Conservation (phyloP, 2,329 filamentous ascomycete genomes). For the Fusarium brevicatenulatum region DNA sequence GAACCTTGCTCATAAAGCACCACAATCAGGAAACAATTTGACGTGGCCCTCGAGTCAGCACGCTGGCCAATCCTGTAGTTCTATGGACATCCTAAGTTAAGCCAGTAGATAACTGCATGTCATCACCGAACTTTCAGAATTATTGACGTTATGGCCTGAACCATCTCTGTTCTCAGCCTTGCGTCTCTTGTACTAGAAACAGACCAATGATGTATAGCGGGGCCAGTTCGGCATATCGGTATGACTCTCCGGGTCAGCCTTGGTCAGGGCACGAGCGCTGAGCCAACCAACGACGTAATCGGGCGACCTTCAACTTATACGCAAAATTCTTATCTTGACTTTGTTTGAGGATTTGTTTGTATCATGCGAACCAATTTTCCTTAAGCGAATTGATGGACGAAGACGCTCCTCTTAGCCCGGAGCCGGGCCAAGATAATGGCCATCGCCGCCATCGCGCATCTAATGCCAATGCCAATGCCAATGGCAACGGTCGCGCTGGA, state of each 20-base stretch:
- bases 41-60: not conserved
- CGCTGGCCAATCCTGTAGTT: not conserved
- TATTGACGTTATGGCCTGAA: not conserved
- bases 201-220: slow-evolving; percentile 30
- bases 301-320: slow-evolving; percentile 24
- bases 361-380: slow-evolving; percentile 31
- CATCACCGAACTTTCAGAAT: not conserved
- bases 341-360: slow-evolving; percentile 4
- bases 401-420: slow-evolving; percentile 36
- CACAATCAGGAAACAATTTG: slow-evolving; percentile 22
- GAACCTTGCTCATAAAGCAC: slow-evolving; percentile 8
- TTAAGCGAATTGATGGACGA: slow-evolving; percentile 44
- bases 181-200: slow-evolving; percentile 5
- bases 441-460: slow-evolving; percentile 20
- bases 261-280: slow-evolving; percentile 28
- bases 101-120: not conserved
- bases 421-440: slow-evolving; percentile 31
- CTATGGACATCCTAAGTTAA: not conserved
- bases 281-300: slow-evolving; percentile 43
- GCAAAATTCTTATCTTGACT: slow-evolving; percentile 20
- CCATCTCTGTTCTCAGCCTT: slow-evolving; percentile 24
- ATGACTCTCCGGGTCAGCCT: slow-evolving; percentile 35
- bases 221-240: slow-evolving; percentile 32
- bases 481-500: slow-evolving; percentile 28
- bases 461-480: slow-evolving; percentile 35